A percentile compares a stretch with the other conserved stretches of the same genome.
phyloP scores from a whole-genome alignment of 108 stramenopile genomes.

The Cyclotella choctawhatcheeana region DNA sequence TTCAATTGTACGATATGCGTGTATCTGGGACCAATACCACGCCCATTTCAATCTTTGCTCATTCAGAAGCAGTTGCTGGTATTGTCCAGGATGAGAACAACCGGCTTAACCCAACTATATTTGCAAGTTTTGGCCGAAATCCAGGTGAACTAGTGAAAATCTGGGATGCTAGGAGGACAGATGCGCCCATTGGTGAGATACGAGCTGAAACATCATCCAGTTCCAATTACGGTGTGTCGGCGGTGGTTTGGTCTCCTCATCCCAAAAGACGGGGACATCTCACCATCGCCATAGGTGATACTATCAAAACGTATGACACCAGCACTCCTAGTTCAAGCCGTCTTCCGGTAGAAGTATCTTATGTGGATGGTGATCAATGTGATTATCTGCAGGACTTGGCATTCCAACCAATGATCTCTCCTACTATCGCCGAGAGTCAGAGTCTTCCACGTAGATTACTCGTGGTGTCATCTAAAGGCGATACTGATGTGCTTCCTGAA shows the following conservation, averaged over 20 bases:
- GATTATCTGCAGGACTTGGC: slow-evolving; percentile 26
- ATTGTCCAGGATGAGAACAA: slow-evolving; percentile 66
- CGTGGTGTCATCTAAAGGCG: slow-evolving; percentile 56
- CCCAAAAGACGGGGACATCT: slow-evolving; percentile 46
- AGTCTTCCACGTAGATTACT: slow-evolving; percentile 53
- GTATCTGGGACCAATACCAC: slow-evolving; percentile 61
- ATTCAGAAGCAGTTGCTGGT: slow-evolving; percentile 75
- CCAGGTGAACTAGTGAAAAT: slow-evolving; percentile 68
- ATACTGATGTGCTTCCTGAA: slow-evolving; percentile 52
- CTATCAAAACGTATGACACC: slow-evolving; percentile 67
- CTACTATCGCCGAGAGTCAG: neutral
- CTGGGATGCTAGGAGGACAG: slow-evolving; percentile 77
- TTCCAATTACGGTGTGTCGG: slow-evolving; percentile 41
- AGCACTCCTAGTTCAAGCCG: slow-evolving; percentile 56
- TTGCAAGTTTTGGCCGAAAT: slow-evolving; percentile 64
- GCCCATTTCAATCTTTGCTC: slow-evolving; percentile 63
- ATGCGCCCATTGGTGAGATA: slow-evolving; percentile 70
- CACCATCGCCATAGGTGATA: slow-evolving; percentile 58
- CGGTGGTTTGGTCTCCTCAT: slow-evolving; percentile 57
- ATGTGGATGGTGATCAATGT: slow-evolving; percentile 12
- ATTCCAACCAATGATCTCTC: slow-evolving; percentile 30
- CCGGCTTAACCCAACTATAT: slow-evolving; percentile 27
- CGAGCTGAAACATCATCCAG: slow-evolving; percentile 3
- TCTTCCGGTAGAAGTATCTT: slow-evolving; percentile 45
- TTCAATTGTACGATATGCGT: slow-evolving; percentile 79